A percentile compares a stretch with the other conserved stretches of the same genome.
Conservation (phyloP, 1,284 basidiomycete genomes). For the Takashimella koratensis region DNA sequence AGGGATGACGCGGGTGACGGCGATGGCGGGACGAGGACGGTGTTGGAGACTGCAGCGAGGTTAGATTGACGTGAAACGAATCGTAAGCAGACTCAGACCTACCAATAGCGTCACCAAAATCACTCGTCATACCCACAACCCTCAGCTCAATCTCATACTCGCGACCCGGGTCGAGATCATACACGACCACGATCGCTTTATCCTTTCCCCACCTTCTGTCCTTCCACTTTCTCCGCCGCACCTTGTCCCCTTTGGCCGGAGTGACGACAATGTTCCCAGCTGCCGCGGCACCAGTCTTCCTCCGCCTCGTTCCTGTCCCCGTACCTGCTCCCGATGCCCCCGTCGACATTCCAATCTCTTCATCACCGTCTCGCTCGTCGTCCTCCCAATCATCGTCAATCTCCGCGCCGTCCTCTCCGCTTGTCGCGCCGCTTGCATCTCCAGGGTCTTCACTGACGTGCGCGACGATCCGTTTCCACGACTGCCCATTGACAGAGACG, state of each 20-base stretch:
- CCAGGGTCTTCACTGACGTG: constrained; percentile 46
- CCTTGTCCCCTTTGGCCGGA: constrained; percentile 1
- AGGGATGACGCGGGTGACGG: constrained; percentile 21
- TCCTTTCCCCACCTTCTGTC: constrained; percentile 32
- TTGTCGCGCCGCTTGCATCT: not conserved
- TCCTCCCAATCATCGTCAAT: constrained; percentile 10
- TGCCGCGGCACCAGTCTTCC: constrained; percentile 17
- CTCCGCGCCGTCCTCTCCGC: constrained; percentile 1
- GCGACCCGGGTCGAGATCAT: constrained; percentile 44
- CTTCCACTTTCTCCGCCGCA: constrained; percentile 12
- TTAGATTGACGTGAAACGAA: not conserved
- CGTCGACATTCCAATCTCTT: not conserved
- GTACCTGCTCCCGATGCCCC: not conserved
- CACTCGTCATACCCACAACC: constrained; percentile 41
- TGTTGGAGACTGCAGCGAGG: constrained; percentile 28
- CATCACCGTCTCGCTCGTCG: constrained; percentile 26
- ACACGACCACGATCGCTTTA: constrained; percentile 46
- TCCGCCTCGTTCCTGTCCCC: constrained; percentile 11
- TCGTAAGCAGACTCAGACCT: no score
- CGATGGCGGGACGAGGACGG: constrained; percentile 38
- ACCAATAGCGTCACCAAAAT: constrained; percentile 27
- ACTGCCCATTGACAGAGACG: constrained; percentile 46
- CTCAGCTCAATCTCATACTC: constrained; percentile 50
- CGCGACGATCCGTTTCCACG: constrained; percentile 47
- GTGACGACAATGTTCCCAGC: not conserved